Base-by-base conservation (phyloP, 305 asterid genomes). In the Solanum chacoense region DNA sequence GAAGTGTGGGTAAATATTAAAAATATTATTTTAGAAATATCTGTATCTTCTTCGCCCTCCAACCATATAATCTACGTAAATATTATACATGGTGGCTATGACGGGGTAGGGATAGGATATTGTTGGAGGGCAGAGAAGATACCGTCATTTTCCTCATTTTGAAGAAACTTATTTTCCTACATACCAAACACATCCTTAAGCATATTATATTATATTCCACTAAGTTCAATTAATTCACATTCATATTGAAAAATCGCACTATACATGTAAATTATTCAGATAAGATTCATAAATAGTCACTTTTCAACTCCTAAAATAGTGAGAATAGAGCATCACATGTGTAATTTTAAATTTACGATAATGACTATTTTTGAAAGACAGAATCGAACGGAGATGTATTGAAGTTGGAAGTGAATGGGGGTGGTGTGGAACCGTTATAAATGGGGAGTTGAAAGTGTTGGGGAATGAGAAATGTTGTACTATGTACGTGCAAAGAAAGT, bases 401-500 rank as follows among this genome's bases (percentile, higher is more conserved):
- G 42, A 38, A 38, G 45, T 38, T 38, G 45, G 45, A 38, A 38
- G 45, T 38, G 45, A 38, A 38, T 38, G 45, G 14, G 13, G 45
- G 14, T 38, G 45, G 45, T 38, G 45, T 38, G 11, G 28, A 40
- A 26, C 67, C 26, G 85, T 40, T 42, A 42, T 10, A 16, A 18
- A 38, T 28, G 71, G 71, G 38, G 71, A 13, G 5, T 28, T 32
- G 14, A 0, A 45, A 45, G 29, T 28, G 18, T 81, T 81, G 72
- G 86, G 72, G 72, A 6, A 45, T 83, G 89, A 85, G 42, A 77
- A 84, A 72, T 71, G 29, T 11, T 34, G 79, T 80, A 73, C 28
- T 72, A 88, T 90, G 88, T 90, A 59, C 95, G 95, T 94, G 96
- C 92, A 89, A 88, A 38, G 84, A 93, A 95, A 94, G 98, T 85